phyloP scores from a whole-genome alignment of 1,284 basidiomycete genomes.

The Rhodotorula sp. region DNA sequence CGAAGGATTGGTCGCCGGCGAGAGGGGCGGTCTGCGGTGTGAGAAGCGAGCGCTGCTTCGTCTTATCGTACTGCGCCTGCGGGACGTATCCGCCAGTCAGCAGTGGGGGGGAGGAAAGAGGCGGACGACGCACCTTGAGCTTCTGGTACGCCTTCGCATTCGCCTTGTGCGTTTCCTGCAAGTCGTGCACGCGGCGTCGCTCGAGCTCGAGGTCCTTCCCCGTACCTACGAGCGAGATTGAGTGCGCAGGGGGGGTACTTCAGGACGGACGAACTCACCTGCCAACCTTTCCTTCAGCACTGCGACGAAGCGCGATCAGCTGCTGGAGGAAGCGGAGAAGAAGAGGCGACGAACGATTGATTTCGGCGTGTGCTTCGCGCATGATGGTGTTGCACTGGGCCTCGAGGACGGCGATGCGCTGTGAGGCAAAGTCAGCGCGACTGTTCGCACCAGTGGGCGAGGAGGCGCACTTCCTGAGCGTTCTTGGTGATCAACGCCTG shows the following conservation, averaged over 20 bases:
- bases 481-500: conserved; percentile 29
- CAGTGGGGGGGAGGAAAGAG: neutral
- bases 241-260: neutral
- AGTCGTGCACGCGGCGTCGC: conserved; percentile 64
- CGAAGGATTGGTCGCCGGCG: neutral
- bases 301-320: neutral
- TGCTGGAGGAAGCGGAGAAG: neutral
- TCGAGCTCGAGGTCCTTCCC: conserved; percentile 75
- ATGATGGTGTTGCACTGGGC: conserved; percentile 17
- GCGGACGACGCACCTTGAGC: conserved; percentile 59
- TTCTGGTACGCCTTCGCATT: conserved; percentile 81
- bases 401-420: conserved; percentile 28
- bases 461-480: conserved; percentile 21
- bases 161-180: conserved; percentile 69
- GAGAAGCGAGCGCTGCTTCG: conserved; percentile 72
- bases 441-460: neutral
- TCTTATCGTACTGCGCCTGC: conserved; percentile 67
- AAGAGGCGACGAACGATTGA: conserved; percentile 60
- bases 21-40: conserved; percentile 42
- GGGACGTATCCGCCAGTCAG: neutral
- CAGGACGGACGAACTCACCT: neutral
- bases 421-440: neutral
- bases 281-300: conserved; percentile 3
- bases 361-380: conserved; percentile 66
- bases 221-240: conserved; percentile 61